Percentiles rank a stretch among this genome's conserved stretches.
These are phyloP conservation scores for Pestalotiopsis sp. DNA, from an alignment of 2,329 filamentous ascomycete species.

Conservation along the genomic window DNA sequence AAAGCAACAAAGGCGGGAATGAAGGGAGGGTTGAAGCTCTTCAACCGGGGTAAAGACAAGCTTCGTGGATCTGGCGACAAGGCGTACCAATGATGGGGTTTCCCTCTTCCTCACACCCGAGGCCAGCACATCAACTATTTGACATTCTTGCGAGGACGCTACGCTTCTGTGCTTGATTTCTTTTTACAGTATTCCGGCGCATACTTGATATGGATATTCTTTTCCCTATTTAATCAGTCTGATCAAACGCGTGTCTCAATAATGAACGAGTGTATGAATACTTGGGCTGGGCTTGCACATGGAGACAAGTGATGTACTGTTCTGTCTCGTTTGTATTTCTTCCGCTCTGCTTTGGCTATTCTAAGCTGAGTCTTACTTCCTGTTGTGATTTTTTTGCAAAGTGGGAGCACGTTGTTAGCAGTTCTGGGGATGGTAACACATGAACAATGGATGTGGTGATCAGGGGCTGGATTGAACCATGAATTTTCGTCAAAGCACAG, in stretches of 20 bases:
- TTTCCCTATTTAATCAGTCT: not conserved
- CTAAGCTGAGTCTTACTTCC: not conserved
- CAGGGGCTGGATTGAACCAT: too few relatives aligned
- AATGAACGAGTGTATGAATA: not conserved
- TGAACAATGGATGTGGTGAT: not conserved
- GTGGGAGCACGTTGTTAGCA: not conserved
- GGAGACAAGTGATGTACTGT: not conserved
- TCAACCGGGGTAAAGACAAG: constrained; percentile 89
- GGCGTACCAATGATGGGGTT: constrained; percentile 74
- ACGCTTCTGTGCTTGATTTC: constrained; percentile 2
- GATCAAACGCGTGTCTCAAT: not conserved
- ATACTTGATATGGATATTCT: not conserved
- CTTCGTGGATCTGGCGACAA: constrained; percentile 77
- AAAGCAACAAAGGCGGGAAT: constrained; percentile 87
- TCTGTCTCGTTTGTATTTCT: not conserved
- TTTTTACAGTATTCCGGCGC: not conserved
- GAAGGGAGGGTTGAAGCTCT: constrained; percentile 86
- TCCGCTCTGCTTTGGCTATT: not conserved
- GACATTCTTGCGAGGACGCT: not conserved
- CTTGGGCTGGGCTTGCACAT: not conserved
- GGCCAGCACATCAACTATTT: not conserved
- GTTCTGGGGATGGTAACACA: not conserved
- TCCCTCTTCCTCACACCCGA: constrained; percentile 33
- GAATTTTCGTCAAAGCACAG: too few relatives aligned
- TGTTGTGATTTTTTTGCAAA: not conserved